Evolutionary conservation across 345 rosid species (phyloP), one percentile per base, ranked within the genome.

Genomic region (Lenwebbia sp.): DNA sequence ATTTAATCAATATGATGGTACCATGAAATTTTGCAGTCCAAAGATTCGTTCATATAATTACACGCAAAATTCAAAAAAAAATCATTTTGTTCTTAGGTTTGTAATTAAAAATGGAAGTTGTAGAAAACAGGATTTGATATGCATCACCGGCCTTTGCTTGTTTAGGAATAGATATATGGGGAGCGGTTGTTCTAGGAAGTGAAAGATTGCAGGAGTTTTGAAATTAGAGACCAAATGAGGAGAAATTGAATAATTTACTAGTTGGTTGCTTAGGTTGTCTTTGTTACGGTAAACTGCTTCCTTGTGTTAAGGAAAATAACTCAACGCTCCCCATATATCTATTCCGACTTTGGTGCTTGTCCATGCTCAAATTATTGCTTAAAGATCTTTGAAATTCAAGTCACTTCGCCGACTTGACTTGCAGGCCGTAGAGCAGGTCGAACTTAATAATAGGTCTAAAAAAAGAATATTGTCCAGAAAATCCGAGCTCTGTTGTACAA

Each of bases 401-500:
- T 15, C 41, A 15, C 75, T 17, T 17, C 12, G 23, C 1, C 3
- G 21, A 65, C 41, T 15, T 15, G 76, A 65, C 23, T 30, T 1
- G 23, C 33, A 1, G 9, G 13, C 19, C 6, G 22, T 15, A 62
- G 11, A 15, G 75, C 75, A 30, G 23, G 76, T 30, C 13, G 1
- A 30, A 62, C 75, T 62, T 21, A 30, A 62, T 62, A 30, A 30
- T 7, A 62, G 3, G 41, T 15, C 11, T 15, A 7, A 65, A 10
- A 65, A 30, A 65, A 19, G 12, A 65, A 65, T 28, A 15, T 30
- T 14, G 6, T 30, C 23, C 21, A 15, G 10, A 30, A 65, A 65
- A 3, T 17, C 22, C 8, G 2, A 15, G 4, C 9, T 30, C 1
- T 7, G 33, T 65, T 33, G 4, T 70, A 2, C 1, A 13, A 0